Evolutionary conservation across 2,329 filamentous ascomycete genomes (phyloP), one percentile per base, ranked within the genome.

Genomic region (Cryphonectria nitschkei): DNA sequence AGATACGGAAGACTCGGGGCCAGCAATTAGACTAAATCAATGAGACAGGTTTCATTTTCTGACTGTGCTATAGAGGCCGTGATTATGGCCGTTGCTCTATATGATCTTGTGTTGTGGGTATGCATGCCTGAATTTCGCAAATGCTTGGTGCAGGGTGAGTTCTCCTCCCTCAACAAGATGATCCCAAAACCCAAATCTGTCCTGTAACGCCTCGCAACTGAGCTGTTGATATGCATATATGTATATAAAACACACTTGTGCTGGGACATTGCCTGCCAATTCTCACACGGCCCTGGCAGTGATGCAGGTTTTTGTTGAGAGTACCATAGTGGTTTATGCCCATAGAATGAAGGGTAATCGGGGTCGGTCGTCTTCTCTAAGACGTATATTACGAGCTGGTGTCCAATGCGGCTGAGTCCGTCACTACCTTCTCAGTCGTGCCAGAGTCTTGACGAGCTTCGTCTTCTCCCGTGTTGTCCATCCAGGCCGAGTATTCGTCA

Each of bases 401-500:
- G 16, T 50, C 22, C 3, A 22, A n/a, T 19, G 46, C 46, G 7
- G 6, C 2, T 1, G 46, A 70, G 46, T 66, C 67, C 32, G 43
- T 26, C 9, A 68, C 34, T 4, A 67, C 22, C 14, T 41, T 67
- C 62, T 73, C 67, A 26, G 50, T 70, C 32, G 67, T 58, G 54
- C 62, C 67, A 46, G 52, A 41, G 9, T 43, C 63, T 22, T 65
- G 58, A 9, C 60, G 41, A 19, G 72, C 60, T 16, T 56, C 70
- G 56, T 70, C 70, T 19, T 73, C 72, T 29, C 70, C 72, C 1
- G 70, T 72, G 50, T 73, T 73, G 54, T 68, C 72, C 72, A 73
- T 73, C 72, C 72, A 73, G 26, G 72, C 72, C 9, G 71, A 69
- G 41, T 68, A 73, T 39, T 73, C 72, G 43, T 73, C 73, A 83